Base-by-base conservation (phyloP, 257 asterid genomes). In the Plantago ovata region DNA sequence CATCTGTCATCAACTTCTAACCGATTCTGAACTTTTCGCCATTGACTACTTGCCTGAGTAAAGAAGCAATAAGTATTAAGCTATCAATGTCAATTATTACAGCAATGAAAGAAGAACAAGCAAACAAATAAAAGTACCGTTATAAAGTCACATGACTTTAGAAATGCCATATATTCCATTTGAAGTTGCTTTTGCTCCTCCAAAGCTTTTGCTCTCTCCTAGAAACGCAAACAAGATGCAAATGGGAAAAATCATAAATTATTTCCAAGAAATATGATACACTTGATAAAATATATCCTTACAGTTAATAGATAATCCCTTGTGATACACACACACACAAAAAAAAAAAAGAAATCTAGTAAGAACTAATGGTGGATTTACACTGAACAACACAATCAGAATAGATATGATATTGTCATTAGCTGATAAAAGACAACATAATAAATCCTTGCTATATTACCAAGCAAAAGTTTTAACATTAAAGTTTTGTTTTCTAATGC, bases 11-110 rank as follows among this genome's bases (percentile, higher is more conserved):
- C 99, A 67, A 76, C 85, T 74, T 93, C 99, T 63, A 89, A 60
- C 46, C 89, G 97, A 52, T 84, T 80, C 68, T 89, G 99, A 65
- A 93, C 87, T 83, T 80, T 93, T 57, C 97, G 78, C 99, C 99
- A 93, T 69, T 93, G 99, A 67, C 97, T 93, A 71, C 86, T 84
- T 40, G 95, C 89, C 99, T 93, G 78, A 52, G 64, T 33, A 60
- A 60, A 61, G 23, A 45, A 65, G 56, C 32, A 70, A 57, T 21
- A 45, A 41, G 42, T 15, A 50, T 58, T 21, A 24, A 6, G 48
- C 18, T 24, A 57, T 13, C 22, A 16, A 1, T 42, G 33, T 45
- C 49, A 39, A 43, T n/a, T 38, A 49, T 48, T 58, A 60, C 22
- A 70, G 54, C 61, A 72, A 38, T n/a, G 52, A 21, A 18, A 56